Evolutionary conservation across 1,139 yeast species (phyloP), one percentile per base, ranked within the genome.

Genomic region (Taphrina wiesneri): DNA sequence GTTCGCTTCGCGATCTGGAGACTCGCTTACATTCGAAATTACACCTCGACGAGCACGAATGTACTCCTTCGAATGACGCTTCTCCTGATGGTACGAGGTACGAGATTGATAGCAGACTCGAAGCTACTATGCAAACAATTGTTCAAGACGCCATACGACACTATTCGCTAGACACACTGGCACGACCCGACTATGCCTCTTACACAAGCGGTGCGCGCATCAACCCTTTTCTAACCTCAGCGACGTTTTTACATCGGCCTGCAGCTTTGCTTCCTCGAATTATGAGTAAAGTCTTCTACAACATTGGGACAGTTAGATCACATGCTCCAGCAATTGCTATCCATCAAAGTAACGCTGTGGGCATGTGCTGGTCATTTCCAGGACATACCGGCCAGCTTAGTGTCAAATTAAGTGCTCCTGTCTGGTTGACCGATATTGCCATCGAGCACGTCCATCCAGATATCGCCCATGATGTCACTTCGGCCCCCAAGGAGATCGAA

Each of bases 311-410:
- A 6, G 67, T 70, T 52, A 66, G 67, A 25, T 68, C 73, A 11
- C 67, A 73, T 46, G 70, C 71, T 5, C 74, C 76, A 9, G 72
- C 70, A 36, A 71, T 69, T 36, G 77, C 76, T 2, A 70, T 76
- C 15, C 67, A 68, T 28, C 70, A 73, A 2, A 72, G 71, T 2
- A 67, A 69, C 21, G 69, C 71, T 15, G 70, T 72, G 1, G 79
- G 78, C 4, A 71, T 70, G 56, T 77, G 79, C 68, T 77, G 79
- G 79, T 75, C 79, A 26, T 73, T 77, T 61, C 70, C 73, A 11
- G 78, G 79, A 0, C 62, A 67, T 2, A 46, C 65, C 15, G 79
- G 78, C 11, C 70, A 66, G 7, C 68, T 77, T 41, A 78, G 73
- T 0, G 69, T 77, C 23, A 60, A 68, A 9, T 69, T 77, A 39